Evolutionary conservation across 2,329 filamentous ascomycete species (phyloP).

Genomic region (Microcera coccophila): DNA sequence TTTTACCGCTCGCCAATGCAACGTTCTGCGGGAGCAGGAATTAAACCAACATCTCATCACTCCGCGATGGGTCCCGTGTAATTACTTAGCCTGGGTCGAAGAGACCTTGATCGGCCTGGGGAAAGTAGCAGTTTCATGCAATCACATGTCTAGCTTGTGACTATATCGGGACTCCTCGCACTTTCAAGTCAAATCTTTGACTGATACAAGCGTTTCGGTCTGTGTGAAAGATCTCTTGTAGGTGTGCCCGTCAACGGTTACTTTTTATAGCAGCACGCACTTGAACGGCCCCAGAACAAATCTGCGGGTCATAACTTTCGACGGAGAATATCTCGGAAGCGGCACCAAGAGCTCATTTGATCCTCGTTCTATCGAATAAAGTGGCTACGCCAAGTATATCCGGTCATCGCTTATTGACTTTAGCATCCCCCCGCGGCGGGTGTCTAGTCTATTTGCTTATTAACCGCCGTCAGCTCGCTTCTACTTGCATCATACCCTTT

Average conservation of each 20-base stretch:
- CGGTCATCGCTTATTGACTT: not conserved
- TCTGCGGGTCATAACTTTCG: not conserved
- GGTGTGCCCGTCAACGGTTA: no score
- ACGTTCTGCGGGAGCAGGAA: not conserved
- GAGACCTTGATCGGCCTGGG: no score
- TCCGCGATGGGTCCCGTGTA: no score
- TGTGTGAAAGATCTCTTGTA: no score
- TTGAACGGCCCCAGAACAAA: not conserved
- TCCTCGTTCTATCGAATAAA: not conserved
- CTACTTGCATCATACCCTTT: not conserved
- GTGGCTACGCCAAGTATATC: not conserved
- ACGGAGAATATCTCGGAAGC: not conserved
- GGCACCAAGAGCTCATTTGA: not conserved
- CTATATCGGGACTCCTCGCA: no score
- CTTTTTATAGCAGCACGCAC: no score
- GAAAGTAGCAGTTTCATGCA: no score
- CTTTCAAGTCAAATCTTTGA: no score
- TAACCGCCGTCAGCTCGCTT: not conserved
- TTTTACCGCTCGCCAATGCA: conserved; percentile 1
- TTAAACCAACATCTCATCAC: no score
- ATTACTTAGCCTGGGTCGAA: no score
- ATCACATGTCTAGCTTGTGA: no score
- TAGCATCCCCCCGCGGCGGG: not conserved
- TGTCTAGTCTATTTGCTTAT: not conserved
- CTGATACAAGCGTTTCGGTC: no score